Evolutionary conservation across 306 rosid species (phyloP).

Genomic region (Cucurbita argyrosperma): DNA sequence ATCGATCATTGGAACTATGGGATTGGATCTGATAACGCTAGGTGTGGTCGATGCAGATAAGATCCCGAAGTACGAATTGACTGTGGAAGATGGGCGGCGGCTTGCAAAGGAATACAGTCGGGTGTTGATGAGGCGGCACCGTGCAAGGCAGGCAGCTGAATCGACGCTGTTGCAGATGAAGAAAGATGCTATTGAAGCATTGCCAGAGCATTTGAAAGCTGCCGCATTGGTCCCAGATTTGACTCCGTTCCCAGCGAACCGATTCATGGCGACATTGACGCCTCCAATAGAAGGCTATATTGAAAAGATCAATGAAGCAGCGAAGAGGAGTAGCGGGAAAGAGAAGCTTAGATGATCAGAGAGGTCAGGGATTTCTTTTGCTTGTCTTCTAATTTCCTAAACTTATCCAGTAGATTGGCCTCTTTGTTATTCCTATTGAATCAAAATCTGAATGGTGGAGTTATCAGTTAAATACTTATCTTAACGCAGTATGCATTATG

Average conservation of each 20-base stretch:
- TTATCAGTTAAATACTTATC: no score
- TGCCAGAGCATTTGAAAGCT: conserved; percentile 54
- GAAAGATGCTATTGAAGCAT: conserved; percentile 74
- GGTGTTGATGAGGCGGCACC: conserved; percentile 62
- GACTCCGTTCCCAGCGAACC: conserved; percentile 50
- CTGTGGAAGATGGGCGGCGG: conserved; percentile 57
- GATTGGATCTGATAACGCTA: conserved; percentile 49
- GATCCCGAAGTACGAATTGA: conserved; percentile 56
- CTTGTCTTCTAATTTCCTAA: background rate
- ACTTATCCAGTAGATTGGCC: background rate
- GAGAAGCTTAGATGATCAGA: conserved; percentile 58
- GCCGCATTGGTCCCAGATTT: conserved; percentile 79
- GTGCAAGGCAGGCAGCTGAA: conserved; percentile 76
- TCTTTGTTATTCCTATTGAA: background rate
- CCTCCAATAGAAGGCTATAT: conserved; percentile 64
- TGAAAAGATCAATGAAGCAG: conserved; percentile 75
- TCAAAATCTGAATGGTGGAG: background rate
- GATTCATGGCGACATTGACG: conserved; percentile 78
- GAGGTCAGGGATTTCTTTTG: conserved; percentile 13
- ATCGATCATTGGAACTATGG: conserved; percentile 49
- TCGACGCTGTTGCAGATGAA: conserved; percentile 42
- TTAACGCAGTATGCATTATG: background rate
- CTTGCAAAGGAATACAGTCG: conserved; percentile 92
- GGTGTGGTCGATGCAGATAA: conserved; percentile 78
- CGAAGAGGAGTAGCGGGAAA: conserved; percentile 43